Conservation (phyloP, 257 asterid species). For the Salvia hispanica region DNA sequence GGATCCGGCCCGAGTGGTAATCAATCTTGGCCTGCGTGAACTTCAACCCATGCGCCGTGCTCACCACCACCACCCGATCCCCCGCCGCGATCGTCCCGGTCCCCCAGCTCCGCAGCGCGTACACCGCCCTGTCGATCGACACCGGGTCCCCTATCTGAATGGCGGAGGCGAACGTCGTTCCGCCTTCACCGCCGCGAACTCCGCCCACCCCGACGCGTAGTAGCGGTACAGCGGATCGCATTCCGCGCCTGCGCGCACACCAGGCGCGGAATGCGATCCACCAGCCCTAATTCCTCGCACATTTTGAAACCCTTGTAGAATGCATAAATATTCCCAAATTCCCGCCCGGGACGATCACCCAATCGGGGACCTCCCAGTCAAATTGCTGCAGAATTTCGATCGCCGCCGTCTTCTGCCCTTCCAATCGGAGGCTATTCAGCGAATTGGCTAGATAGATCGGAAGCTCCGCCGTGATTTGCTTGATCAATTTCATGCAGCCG, state of each 20-base stretch:
- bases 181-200: constrained; percentile 41
- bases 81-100: constrained; percentile 46
- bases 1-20: constrained; percentile 47
- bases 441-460: constrained; percentile 63
- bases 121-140: constrained; percentile 55
- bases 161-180: constrained; percentile 53
- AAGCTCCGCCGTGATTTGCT: constrained; percentile 46
- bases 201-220: constrained; percentile 51
- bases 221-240: constrained; percentile 50
- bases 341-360: constrained; percentile 66
- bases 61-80: constrained; percentile 60
- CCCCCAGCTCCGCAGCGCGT: constrained; percentile 48
- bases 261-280: constrained; percentile 48
- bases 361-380: constrained; percentile 66
- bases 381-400: constrained; percentile 64
- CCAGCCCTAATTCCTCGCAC: constrained; percentile 60
- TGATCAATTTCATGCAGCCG: constrained; percentile 56
- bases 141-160: constrained; percentile 71
- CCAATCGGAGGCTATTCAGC: constrained; percentile 49
- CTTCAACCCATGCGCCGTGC: constrained; percentile 66
- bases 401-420: constrained; percentile 59
- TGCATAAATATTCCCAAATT: constrained; percentile 60
- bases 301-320: constrained; percentile 61
- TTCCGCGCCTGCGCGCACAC: constrained; percentile 63
- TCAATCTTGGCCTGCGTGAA: constrained; percentile 60